Percentiles rank a stretch among this genome's conserved stretches.
Evolutionary conservation across 73 alveolate genomes (phyloP).

Genomic region (Symbiodinium natans): DNA sequence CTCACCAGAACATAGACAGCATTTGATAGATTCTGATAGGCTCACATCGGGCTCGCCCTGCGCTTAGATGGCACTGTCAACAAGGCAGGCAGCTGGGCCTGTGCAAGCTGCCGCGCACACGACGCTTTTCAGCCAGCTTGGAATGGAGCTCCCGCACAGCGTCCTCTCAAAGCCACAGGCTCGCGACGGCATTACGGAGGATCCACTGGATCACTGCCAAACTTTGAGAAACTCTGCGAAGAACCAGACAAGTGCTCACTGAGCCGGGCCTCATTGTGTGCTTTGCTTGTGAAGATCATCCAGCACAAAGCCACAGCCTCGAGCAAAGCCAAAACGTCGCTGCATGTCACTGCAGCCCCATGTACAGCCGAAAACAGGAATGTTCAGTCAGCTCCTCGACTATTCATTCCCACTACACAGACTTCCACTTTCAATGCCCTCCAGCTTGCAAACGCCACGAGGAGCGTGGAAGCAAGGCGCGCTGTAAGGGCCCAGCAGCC

Average conservation of each 20-base stretch:
- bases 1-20: too few species aligned
- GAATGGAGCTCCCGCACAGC: neutral
- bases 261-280: neutral
- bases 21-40: too few species aligned
- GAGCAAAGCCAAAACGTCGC: too few species aligned
- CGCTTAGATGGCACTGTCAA: too few species aligned
- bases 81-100: neutral
- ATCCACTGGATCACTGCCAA: neutral
- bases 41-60: too few species aligned
- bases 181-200: neutral
- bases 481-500: neutral
- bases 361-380: too few species aligned
- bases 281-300: conserved; percentile 57
- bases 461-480: too few species aligned
- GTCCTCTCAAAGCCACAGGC: neutral
- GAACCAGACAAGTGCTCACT: neutral
- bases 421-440: too few species aligned
- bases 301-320: conserved; percentile 65
- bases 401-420: too few species aligned
- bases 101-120: conserved; percentile 40
- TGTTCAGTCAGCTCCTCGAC: too few species aligned
- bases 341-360: too few species aligned
- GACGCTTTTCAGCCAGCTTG: conserved; percentile 37
- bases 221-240: neutral
- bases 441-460: too few species aligned